Evolutionary conservation across 352 stramenopile species (phyloP), one percentile per base, ranked within the genome.

Genomic region (Poterioochromonas sp.): DNA sequence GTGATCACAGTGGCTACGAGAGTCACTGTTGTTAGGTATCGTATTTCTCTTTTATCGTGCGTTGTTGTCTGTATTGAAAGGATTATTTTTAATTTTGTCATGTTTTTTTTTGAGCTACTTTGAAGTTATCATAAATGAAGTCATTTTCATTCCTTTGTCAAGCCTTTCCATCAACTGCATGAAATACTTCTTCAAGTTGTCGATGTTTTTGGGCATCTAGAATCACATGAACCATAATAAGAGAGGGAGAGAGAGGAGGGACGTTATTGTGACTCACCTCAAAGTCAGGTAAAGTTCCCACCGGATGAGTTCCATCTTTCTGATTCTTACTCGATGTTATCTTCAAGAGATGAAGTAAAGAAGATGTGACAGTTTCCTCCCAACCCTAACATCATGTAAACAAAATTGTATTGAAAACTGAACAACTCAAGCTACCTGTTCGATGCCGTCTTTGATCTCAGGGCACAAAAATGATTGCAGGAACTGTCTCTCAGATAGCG

Each of bases 121-220:
- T n/a, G n/a, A n/a, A n/a, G n/a, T n/a, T n/a, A n/a, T n/a, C n/a
- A n/a, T n/a, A n/a, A n/a, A n/a, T n/a, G n/a, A n/a, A n/a, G n/a
- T n/a, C n/a, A n/a, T n/a, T n/a, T n/a, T n/a, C n/a, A n/a, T n/a
- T n/a, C n/a, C n/a, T n/a, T n/a, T n/a, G n/a, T 86, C 87, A 1
- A 95, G 84, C 0, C 90, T 86, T 77, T 94, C 90, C 76, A 87
- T 94, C 8, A 95, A 84, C 73, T 94, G 92, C 29, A 88, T 91
- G 64, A 94, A 91, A 82, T 93, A 88, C 69, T 95, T 94, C 81
- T 92, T 91, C 63, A 95, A 87, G 58, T 90, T 90, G 76, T 89
- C 90, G 22, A 88, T 92, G 80, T 93, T 86, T 0, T 90, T 81
- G 12, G 84, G 83, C 80, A 95, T 86, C n/a, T 83, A 76, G 43